phyloP scores from a whole-genome alignment of 1,284 basidiomycete species.

The Ceratobasidium sp. region DNA sequence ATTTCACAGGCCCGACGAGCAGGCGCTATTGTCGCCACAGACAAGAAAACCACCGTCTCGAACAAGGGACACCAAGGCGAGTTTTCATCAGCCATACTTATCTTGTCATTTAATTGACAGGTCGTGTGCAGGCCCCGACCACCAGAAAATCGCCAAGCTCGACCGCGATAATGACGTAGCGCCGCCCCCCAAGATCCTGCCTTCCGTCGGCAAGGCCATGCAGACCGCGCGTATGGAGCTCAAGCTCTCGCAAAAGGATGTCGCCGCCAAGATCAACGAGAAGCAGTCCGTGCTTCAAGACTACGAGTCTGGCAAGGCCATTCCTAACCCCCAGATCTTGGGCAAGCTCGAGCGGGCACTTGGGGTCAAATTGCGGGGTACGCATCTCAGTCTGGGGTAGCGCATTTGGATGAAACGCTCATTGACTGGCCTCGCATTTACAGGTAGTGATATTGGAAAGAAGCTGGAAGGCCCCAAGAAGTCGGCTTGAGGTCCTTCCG shows the following conservation, averaged over 20 bases:
- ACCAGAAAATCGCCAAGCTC: constrained; percentile 91
- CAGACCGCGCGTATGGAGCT: constrained; percentile 80
- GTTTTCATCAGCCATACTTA: constrained; percentile 43
- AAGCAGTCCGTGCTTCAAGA: constrained; percentile 88
- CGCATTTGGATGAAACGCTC: constrained; percentile 16
- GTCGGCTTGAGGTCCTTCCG: constrained; percentile 41
- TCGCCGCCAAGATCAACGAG: constrained; percentile 92
- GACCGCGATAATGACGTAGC: constrained; percentile 97
- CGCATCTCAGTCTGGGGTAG: constrained; percentile 45
- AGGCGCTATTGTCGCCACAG: constrained; percentile 76
- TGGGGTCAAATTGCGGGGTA: constrained; percentile 91
- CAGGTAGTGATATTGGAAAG: constrained; percentile 81
- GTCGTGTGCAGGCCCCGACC: constrained; percentile 74
- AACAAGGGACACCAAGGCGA: constrained; percentile 78
- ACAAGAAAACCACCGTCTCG: constrained; percentile 72
- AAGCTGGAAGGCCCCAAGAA: constrained; percentile 79
- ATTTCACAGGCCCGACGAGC: constrained; percentile 66
- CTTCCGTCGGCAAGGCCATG: constrained; percentile 88
- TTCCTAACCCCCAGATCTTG: constrained; percentile 89
- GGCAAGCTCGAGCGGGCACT: constrained; percentile 90
- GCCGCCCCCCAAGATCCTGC: constrained; percentile 85
- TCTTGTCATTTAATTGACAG: background rate
- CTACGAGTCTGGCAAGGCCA: constrained; percentile 88
- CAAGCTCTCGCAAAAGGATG: constrained; percentile 88
- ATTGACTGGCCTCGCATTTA: constrained; percentile 30